Evolutionary conservation across 2,329 filamentous ascomycete genomes (phyloP).

Genomic region (Sclerotiophoma versabilis): DNA sequence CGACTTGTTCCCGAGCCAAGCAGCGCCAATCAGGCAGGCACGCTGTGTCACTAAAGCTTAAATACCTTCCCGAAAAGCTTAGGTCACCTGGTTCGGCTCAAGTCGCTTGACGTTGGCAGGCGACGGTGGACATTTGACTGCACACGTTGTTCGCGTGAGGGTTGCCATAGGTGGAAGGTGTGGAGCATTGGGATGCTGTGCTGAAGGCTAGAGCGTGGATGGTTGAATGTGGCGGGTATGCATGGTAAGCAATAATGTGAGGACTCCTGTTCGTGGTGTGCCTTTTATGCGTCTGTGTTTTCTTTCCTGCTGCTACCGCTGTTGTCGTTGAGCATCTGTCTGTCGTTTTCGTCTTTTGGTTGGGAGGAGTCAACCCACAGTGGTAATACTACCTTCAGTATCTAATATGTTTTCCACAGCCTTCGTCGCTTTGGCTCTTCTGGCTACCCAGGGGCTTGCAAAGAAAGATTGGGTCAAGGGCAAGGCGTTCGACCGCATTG

Average conservation of each 20-base stretch:
- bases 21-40: slow-evolving; percentile 28
- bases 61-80: slow-evolving; percentile 33
- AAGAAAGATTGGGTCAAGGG: slow-evolving; percentile 64
- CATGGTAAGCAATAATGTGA: neutral
- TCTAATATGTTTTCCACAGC: slow-evolving; percentile 13
- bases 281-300: neutral
- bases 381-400: neutral
- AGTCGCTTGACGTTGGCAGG: neutral
- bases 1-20: neutral
- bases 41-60: slow-evolving; percentile 24
- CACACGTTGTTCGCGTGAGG: neutral
- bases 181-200: neutral
- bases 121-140: neutral
- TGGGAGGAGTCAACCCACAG: neutral
- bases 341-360: neutral
- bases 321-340: neutral
- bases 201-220: neutral
- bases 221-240: neutral
- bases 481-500: slow-evolving; percentile 74
- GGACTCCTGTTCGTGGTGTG: neutral
- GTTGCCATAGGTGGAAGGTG: slow-evolving; percentile 2
- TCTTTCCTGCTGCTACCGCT: neutral
- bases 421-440: slow-evolving; percentile 22
- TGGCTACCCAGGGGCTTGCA: slow-evolving; percentile 52
- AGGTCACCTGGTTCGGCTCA: slow-evolving; percentile 1